Conservation (phyloP, 495 filamentous ascomycete species). For the Neurospora sp. region DNA sequence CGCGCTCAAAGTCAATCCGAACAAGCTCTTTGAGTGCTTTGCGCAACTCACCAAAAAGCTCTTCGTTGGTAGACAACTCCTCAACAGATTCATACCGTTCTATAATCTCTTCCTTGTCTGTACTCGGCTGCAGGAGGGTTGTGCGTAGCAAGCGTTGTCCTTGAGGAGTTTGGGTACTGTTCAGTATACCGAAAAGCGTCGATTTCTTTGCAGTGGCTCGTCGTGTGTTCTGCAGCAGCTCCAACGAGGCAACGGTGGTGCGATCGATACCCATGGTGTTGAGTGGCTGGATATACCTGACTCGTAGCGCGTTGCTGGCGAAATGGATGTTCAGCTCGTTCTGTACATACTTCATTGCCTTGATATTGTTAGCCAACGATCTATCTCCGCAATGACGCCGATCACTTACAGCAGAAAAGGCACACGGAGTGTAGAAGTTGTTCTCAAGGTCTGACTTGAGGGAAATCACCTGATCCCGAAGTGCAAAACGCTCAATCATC, state of each 20-base stretch:
- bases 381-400: not conserved
- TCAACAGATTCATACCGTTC: conserved; percentile 74
- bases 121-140: conserved; percentile 86
- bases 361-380: conserved; percentile 2
- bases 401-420: conserved; percentile 68
- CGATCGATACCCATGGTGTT: conserved; percentile 92
- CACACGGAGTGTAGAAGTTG: conserved; percentile 86
- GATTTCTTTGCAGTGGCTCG: conserved; percentile 61
- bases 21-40: conserved; percentile 36
- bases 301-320: conserved; percentile 64
- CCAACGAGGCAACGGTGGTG: conserved; percentile 71
- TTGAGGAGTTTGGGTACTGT: conserved; percentile 80
- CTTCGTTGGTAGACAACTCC: conserved; percentile 72
- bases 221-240: conserved; percentile 75
- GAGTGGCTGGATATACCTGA: conserved; percentile 81
- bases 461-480: conserved; percentile 64
- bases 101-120: conserved; percentile 48
- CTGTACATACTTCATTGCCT: conserved; percentile 80
- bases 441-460: conserved; percentile 67
- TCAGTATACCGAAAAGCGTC: conserved; percentile 70
- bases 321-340: conserved; percentile 52
- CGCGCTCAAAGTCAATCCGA: conserved; percentile 15
- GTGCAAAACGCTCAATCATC: conserved; percentile 68
- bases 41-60: conserved; percentile 73
- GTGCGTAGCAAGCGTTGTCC: conserved; percentile 70